phyloP scores from a whole-genome alignment of 177 flowering plant species.

The Vitis hybrid region DNA sequence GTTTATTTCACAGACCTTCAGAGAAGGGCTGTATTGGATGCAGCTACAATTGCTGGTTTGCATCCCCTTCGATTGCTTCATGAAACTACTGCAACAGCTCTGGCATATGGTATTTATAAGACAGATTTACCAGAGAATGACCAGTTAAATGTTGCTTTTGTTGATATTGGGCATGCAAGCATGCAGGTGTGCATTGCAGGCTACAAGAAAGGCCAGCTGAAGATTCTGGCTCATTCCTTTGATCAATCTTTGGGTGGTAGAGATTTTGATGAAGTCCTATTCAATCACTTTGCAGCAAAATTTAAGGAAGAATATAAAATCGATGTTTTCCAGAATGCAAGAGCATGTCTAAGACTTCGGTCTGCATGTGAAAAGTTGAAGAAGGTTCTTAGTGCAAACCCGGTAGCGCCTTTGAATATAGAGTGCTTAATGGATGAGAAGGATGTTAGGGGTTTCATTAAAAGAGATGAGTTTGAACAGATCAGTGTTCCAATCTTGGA shows the following conservation, averaged over 20 bases:
- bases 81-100: conserved; percentile 92
- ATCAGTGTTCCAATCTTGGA: conserved; percentile 81
- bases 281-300: conserved; percentile 75
- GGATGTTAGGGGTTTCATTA: conserved; percentile 82
- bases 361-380: conserved; percentile 87
- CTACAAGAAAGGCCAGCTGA: conserved; percentile 87
- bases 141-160: conserved; percentile 81
- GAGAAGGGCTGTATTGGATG: conserved; percentile 87
- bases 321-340: conserved; percentile 78
- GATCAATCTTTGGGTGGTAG: conserved; percentile 88
- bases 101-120: conserved; percentile 97
- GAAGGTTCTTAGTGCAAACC: conserved; percentile 91
- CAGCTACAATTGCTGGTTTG: conserved; percentile 88
- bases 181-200: conserved; percentile 97
- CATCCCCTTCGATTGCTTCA: conserved; percentile 80
- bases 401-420: conserved; percentile 82
- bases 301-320: conserved; percentile 83
- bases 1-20: conserved; percentile 91
- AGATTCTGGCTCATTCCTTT: conserved; percentile 72
- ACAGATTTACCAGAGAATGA: conserved; percentile 92
- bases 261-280: conserved; percentile 87
- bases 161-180: conserved; percentile 89
- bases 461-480: conserved; percentile 88
- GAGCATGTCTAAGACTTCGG: conserved; percentile 76
- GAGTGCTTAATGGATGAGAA: conserved; percentile 98